Conservation (phyloP, 177 flowering plant species). For the Vitis hybrid region DNA sequence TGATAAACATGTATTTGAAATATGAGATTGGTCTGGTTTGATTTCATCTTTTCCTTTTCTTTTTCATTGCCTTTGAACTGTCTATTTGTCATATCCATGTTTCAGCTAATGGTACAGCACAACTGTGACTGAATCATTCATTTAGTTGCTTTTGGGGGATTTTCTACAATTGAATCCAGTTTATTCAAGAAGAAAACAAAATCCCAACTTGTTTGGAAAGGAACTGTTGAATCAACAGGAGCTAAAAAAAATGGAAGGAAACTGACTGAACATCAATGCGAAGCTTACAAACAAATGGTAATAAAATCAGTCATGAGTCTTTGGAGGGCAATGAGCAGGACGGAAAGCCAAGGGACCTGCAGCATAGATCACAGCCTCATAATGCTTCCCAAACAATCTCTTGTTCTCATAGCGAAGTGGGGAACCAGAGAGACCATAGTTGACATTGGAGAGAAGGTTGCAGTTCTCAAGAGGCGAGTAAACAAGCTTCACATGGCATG, state of each 20-base stretch:
- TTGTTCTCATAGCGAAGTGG: slow-evolving; percentile 65
- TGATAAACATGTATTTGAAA: neutral
- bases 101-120: too few relatives aligned
- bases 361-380: slow-evolving; percentile 69
- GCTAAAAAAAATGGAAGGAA: neutral
- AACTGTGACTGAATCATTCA: neutral
- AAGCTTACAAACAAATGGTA: neutral
- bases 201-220: neutral
- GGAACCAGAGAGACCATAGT: slow-evolving; percentile 61
- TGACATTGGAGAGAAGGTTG: slow-evolving; percentile 60
- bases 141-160: neutral
- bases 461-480: slow-evolving; percentile 64
- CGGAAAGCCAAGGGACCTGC: slow-evolving; percentile 86
- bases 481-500: slow-evolving; percentile 69
- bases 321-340: slow-evolving; percentile 50
- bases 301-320: slow-evolving; percentile 16
- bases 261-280: neutral
- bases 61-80: neutral
- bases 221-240: slow-evolving; percentile 1
- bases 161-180: neutral
- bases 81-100: neutral
- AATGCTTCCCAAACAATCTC: slow-evolving; percentile 31
- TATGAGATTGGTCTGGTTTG: neutral
- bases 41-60: too few relatives aligned
- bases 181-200: slow-evolving; percentile 11